Evolutionary conservation across 192 early-diverging fungal species (phyloP), one percentile per base, ranked within the genome.

Genomic region (Backusella circina): DNA sequence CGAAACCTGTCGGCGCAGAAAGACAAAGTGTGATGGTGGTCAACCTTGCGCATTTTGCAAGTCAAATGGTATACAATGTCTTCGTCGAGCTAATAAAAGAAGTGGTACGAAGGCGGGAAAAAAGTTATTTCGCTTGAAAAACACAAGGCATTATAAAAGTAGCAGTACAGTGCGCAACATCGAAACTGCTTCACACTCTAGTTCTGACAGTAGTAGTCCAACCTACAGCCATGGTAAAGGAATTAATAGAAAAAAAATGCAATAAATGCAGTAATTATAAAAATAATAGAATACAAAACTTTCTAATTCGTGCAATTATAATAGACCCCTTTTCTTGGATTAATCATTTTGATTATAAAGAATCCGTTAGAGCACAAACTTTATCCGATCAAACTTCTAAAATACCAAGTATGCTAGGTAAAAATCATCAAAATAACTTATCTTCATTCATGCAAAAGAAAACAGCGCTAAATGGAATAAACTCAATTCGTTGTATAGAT

Each of bases 1-100:
- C 70, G 81, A 82, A 61, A 79, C 81, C 12, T 82, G 81, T 66
- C 74, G 81, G 28, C 68, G 73, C 37, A 57, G 81, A 35, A 82
- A 82, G 31, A 82, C 81, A 28, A 82, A 76, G 57, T 82, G 81
- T 69, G 81, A 82, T 64, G 81, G 77, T 21, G 70, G 73, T 15
- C 71, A 75, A 64, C 81, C 81, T 15, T 82, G 81, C 61, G 69
- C 36, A 57, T 82, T 66, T 66, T 82, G 81, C 70, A 65, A 69
- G 15, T 54, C 69, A 28, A 82, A 78, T 36, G 70, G 67, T 16
- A 75, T 78, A 28, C 35, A 66, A 21, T 82, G 81, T 61, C 39
- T 75, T 15, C 78, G 76, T 33, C 65, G 50, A 15, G 54, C 54
- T 26, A 61, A 28, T 28, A 61, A 28, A 7, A 61, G 54, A 13